phyloP scores from a whole-genome alignment of 495 filamentous ascomycete species.

The Lentithecium fluviatile region DNA sequence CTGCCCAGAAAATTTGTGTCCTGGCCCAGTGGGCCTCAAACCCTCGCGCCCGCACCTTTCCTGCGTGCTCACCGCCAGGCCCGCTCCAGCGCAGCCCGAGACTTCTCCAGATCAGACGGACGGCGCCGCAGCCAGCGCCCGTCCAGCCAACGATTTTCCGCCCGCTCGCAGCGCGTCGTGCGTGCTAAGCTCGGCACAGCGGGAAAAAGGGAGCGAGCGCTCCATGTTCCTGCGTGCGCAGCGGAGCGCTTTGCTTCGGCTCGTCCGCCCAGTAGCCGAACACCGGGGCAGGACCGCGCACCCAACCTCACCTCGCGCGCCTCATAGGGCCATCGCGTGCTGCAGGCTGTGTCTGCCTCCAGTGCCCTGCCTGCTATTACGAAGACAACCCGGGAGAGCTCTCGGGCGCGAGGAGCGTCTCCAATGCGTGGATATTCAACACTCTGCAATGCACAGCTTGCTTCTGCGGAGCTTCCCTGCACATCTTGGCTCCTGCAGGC shows the following conservation, averaged over 20 bases:
- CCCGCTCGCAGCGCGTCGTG: too few species aligned
- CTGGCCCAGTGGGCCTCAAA: background rate
- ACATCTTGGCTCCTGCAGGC: too few species aligned
- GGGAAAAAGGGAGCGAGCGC: constrained; percentile 1
- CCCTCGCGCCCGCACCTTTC: background rate
- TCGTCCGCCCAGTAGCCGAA: constrained; percentile 6
- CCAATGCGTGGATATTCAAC: too few species aligned
- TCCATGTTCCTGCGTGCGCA: background rate
- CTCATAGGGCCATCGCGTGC: background rate
- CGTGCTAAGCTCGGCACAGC: constrained; percentile 23
- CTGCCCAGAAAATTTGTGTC: background rate
- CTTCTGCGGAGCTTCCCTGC: too few species aligned
- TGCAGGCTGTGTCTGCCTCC: background rate
- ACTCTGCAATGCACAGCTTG: too few species aligned
- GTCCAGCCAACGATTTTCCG: too few species aligned
- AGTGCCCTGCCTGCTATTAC: too few species aligned
- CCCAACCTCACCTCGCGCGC: background rate
- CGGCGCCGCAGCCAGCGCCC: too few species aligned
- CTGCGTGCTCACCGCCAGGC: background rate
- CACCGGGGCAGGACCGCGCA: background rate
- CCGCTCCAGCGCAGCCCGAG: background rate
- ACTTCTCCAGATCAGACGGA: too few species aligned
- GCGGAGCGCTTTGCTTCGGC: constrained; percentile 29
- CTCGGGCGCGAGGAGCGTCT: too few species aligned
- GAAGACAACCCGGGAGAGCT: too few species aligned